These are phyloP conservation scores for Panaeolus cyanescens DNA, from an alignment of 768 basidiomycete species.

Conservation along the genomic window DNA sequence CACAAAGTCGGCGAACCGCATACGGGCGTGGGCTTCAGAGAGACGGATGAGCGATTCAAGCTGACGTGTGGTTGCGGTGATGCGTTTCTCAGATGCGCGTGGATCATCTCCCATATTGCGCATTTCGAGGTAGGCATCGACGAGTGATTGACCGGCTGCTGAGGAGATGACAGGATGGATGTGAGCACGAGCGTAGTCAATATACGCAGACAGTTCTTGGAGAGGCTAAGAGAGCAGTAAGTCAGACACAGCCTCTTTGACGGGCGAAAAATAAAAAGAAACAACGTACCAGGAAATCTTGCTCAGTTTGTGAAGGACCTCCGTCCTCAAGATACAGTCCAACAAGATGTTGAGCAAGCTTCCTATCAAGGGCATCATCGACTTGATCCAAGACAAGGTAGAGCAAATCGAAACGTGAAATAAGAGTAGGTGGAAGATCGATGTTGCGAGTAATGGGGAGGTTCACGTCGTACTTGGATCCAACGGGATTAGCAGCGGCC, in stretches of 20 bases:
- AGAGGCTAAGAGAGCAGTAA: slow-evolving; percentile 58
- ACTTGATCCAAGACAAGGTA: slow-evolving; percentile 96
- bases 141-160: slow-evolving; percentile 82
- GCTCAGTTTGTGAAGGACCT: slow-evolving; percentile 55
- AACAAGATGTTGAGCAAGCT: slow-evolving; percentile 90
- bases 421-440: slow-evolving; percentile 95
- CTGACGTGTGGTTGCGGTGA: slow-evolving; percentile 97
- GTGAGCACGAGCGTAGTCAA: slow-evolving; percentile 86
- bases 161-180: slow-evolving; percentile 88
- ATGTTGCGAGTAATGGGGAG: slow-evolving; percentile 95
- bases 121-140: slow-evolving; percentile 90
- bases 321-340: slow-evolving; percentile 90
- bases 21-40: slow-evolving; percentile 94
- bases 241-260: not conserved
- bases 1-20: slow-evolving; percentile 90
- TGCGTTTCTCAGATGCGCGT: slow-evolving; percentile 85
- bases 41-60: slow-evolving; percentile 97
- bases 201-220: slow-evolving; percentile 90
- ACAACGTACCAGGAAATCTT: slow-evolving; percentile 74
- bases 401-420: slow-evolving; percentile 95
- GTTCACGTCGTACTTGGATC: slow-evolving; percentile 91
- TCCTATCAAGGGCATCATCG: slow-evolving; percentile 85
- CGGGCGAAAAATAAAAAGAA: not conserved
- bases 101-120: slow-evolving; percentile 91
- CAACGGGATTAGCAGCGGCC: slow-evolving; percentile 96